A percentile compares a stretch with the other conserved stretches of the same genome.
Conservation (phyloP, 164 flowering plant genomes). For the Malania oleifera region DNA sequence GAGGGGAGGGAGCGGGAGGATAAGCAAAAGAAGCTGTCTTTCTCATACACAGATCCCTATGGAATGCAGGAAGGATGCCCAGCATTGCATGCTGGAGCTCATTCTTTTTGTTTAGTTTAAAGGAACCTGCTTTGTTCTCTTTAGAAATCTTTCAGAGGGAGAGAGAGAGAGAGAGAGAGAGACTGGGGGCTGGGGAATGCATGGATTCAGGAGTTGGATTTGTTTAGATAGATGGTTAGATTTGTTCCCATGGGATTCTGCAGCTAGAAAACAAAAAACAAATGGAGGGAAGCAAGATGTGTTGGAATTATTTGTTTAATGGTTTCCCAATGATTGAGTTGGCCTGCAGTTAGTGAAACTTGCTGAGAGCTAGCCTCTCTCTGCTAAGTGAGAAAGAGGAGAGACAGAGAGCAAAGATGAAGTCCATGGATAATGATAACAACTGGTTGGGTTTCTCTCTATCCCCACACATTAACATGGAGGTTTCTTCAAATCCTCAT, state of each 20-base stretch:
- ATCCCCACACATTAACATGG: slow-evolving; percentile 34
- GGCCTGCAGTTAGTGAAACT: slow-evolving; percentile 28
- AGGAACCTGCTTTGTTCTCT: slow-evolving; percentile 42
- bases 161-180: slow-evolving; percentile 20
- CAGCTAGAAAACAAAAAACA: slow-evolving; percentile 29
- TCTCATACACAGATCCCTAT: slow-evolving; percentile 65
- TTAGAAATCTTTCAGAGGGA: slow-evolving; percentile 29
- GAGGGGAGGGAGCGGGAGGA: slow-evolving; percentile 16
- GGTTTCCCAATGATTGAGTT: slow-evolving; percentile 56
- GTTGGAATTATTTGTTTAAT: slow-evolving; percentile 38
- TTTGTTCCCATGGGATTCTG: slow-evolving; percentile 25
- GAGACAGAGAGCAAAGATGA: slow-evolving; percentile 19
- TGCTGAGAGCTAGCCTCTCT: slow-evolving; percentile 23
- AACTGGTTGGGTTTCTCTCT: slow-evolving; percentile 56
- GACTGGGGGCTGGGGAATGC: slow-evolving; percentile 15
- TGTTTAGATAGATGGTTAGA: slow-evolving; percentile 25
- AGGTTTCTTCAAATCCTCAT: slow-evolving; percentile 17
- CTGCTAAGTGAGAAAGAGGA: slow-evolving; percentile 4
- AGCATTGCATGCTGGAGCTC: slow-evolving; percentile 38
- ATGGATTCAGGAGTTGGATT: slow-evolving; percentile 22
- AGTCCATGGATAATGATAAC: slow-evolving; percentile 31
- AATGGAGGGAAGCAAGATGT: slow-evolving; percentile 11
- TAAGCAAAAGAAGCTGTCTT: slow-evolving; percentile 45
- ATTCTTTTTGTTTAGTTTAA: slow-evolving; percentile 57
- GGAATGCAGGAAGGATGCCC: slow-evolving; percentile 40